A percentile compares a stretch with the other conserved stretches of the same genome.
These are phyloP conservation scores for Afroboletus lepidellus DNA, from an alignment of 1,284 basidiomycete species.

Conservation along the genomic window DNA sequence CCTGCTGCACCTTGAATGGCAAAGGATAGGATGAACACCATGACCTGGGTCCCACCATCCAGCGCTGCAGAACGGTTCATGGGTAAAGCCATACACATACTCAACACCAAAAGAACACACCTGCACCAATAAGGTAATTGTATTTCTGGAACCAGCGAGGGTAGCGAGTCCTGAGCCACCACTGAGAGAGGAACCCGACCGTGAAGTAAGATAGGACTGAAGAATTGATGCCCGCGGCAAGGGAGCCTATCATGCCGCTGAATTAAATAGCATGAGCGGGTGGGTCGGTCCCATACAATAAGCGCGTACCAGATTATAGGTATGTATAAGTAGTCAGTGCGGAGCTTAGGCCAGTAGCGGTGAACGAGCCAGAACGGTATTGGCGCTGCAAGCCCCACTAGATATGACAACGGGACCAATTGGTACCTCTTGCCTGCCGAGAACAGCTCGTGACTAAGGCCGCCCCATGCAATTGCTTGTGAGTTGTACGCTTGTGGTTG, in stretches of 20 bases:
- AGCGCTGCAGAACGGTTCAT: conserved; percentile 35
- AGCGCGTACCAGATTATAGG: conserved; percentile 41
- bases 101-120: conserved; percentile 17
- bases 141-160: conserved; percentile 56
- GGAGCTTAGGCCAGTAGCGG: conserved; percentile 42
- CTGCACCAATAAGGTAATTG: conserved; percentile 48
- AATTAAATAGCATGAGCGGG: neutral
- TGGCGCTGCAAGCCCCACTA: conserved; percentile 56
- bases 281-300: neutral
- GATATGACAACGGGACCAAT: conserved; percentile 52
- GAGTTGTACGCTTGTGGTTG: conserved; percentile 60
- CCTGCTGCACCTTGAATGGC: conserved; percentile 71
- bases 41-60: conserved; percentile 64
- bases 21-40: conserved; percentile 71
- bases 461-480: conserved; percentile 66
- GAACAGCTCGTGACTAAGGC: conserved; percentile 58
- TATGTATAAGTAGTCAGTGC: conserved; percentile 44
- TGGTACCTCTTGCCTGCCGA: conserved; percentile 53
- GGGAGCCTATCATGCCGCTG: conserved; percentile 37
- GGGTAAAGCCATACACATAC: neutral
- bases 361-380: conserved; percentile 56
- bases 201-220: conserved; percentile 40
- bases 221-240: conserved; percentile 50
- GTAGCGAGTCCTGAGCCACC: conserved; percentile 55
- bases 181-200: conserved; percentile 55